phyloP scores from a whole-genome alignment of 495 filamentous ascomycete species.

The Bryoglossum gracile region DNA sequence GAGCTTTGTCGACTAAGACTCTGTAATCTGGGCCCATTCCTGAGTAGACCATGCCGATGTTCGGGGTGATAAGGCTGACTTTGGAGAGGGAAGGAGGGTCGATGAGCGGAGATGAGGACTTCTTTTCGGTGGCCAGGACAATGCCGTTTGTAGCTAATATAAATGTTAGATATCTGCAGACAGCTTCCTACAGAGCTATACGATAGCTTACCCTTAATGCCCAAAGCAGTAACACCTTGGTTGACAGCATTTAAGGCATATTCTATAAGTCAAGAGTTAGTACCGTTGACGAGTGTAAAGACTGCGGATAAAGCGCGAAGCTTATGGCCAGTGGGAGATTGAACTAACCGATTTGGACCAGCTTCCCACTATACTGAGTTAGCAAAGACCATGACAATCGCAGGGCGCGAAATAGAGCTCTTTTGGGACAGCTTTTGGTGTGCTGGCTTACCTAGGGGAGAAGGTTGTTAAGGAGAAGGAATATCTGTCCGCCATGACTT shows the following conservation, averaged over 20 bases:
- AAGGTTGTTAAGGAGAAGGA: conserved; percentile 99
- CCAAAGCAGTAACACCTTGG: conserved; percentile 95
- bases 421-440: not conserved
- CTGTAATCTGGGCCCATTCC: conserved; percentile 99
- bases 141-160: conserved; percentile 88
- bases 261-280: conserved; percentile 48
- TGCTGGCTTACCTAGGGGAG: conserved; percentile 80
- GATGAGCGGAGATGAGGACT: conserved; percentile 92
- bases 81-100: conserved; percentile 93
- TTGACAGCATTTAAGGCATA: conserved; percentile 99
- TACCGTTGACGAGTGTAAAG: not conserved
- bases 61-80: conserved; percentile 93
- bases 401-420: not conserved
- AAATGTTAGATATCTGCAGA: conserved; percentile 9
- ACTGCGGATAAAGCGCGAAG: not conserved
- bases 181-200: too few species aligned
- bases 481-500: conserved; percentile 91
- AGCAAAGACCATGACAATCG: conserved; percentile 29
- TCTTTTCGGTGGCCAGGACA: conserved; percentile 98
- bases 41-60: conserved; percentile 99
- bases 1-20: conserved; percentile 92
- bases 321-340: not conserved
- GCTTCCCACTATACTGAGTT: conserved; percentile 71
- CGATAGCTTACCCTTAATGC: conserved; percentile 82
- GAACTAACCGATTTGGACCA: conserved; percentile 70